Evolutionary conservation across 1,284 basidiomycete genomes (phyloP), one percentile per base, ranked within the genome.

Genomic region (Pseudozyma pruni): DNA sequence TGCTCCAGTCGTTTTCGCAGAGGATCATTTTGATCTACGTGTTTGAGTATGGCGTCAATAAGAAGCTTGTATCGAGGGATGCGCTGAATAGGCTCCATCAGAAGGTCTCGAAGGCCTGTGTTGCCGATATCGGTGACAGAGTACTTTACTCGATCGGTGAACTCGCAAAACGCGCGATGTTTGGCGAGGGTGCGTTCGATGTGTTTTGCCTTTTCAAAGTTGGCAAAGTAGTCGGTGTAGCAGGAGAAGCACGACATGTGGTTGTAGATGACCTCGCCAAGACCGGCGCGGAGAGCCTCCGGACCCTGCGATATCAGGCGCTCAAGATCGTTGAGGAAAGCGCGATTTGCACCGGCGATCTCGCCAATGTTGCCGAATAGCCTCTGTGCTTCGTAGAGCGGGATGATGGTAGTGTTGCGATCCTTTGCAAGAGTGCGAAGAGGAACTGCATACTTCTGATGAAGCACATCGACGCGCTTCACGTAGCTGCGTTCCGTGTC

Each of bases 81-180:
- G 25, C 96, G 90, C 83, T 99, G 96, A n/a, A 98, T 92, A n/a
- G 96, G 96, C 79, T 98, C 96, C 89, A 98, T 97, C 38, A 99
- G 86, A 38, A 99, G 88, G 83, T 98, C 95, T 19, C 93, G 88
- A 37, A 99, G 86, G 13, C 95, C 80, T 0, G 74, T 67, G 58
- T 94, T 95, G 69, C 87, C 88, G 33, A 89, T 85, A 57, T 93
- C 93, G 13, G 89, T 87, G 3, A 89, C 89, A 64, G 91, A 89
- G 79, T 94, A 93, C 85, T 96, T 95, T 72, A 92, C 91, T 51
- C 90, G 89, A 19, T 61, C 44, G 19, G 71, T 89, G 78, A 90
- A 97, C 42, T 88, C 89, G 13, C 87, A 87, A 81, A 96, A 95
- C 35, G 88, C 87, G 69, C 89, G 89, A 85, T 90, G 91, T 66